Conservation (phyloP, 257 asterid species). For the Thymus mandschuricus region DNA sequence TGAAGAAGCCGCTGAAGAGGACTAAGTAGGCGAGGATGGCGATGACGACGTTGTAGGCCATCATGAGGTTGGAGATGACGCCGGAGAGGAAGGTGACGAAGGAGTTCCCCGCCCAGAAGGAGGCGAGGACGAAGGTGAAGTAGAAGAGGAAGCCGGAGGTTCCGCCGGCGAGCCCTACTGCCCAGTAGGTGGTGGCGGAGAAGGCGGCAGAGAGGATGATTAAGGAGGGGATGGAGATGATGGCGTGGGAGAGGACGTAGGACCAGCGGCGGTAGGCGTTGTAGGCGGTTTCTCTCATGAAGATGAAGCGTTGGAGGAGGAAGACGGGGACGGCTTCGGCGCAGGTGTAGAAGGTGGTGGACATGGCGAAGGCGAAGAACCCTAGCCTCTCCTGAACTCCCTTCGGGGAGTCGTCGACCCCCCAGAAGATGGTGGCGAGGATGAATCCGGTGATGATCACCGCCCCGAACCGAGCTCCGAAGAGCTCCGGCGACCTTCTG, state of each 20-base stretch:
- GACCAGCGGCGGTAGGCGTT: conserved; percentile 63
- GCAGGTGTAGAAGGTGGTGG: conserved; percentile 64
- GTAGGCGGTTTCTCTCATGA: conserved; percentile 66
- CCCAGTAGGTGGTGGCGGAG: conserved; percentile 50
- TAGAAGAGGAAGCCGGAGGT: conserved; percentile 43
- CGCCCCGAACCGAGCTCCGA: conserved; percentile 53
- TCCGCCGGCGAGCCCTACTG: conserved; percentile 63
- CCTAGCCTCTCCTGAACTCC: conserved; percentile 59
- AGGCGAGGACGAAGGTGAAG: conserved; percentile 46
- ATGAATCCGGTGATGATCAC: conserved; percentile 53
- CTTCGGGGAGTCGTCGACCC: conserved; percentile 49
- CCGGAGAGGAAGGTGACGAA: conserved; percentile 64
- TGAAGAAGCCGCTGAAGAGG: conserved; percentile 61
- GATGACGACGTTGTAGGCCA: conserved; percentile 60
- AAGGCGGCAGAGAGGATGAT: conserved; percentile 43
- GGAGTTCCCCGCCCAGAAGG: conserved; percentile 71
- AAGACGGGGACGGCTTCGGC: conserved; percentile 64
- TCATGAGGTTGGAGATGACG: conserved; percentile 50
- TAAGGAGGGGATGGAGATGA: conserved; percentile 50
- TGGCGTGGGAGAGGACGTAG: conserved; percentile 52
- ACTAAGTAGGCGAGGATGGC: conserved; percentile 57
- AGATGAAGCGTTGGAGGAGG: conserved; percentile 56
- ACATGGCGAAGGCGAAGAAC: conserved; percentile 66
- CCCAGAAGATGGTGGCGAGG: conserved; percentile 57
- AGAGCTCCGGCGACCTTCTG: conserved; percentile 52